These are phyloP conservation scores for Aspergillus brasiliensis DNA, from an alignment of 2,329 filamentous ascomycete genomes.

Conservation along the genomic window DNA sequence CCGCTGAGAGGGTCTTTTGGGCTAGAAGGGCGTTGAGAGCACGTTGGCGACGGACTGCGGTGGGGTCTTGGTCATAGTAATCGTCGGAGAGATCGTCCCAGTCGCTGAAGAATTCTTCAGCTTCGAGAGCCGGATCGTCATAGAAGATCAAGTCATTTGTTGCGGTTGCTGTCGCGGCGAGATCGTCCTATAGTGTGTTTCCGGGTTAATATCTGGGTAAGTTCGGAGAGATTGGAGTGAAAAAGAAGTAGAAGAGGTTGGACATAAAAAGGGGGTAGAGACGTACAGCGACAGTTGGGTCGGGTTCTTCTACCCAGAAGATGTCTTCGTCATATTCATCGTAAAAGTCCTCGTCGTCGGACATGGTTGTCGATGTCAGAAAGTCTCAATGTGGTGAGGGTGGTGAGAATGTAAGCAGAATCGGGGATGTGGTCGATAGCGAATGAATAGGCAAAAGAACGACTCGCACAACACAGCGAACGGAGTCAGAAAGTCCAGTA, in stretches of 20 bases:
- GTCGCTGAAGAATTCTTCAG: conserved; percentile 46
- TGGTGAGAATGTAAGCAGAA: neutral
- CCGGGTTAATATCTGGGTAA: conserved; percentile 10
- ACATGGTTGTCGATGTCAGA: conserved; percentile 29
- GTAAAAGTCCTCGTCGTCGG: conserved; percentile 42
- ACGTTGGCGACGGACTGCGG: conserved; percentile 28
- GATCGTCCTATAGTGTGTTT: conserved; percentile 40
- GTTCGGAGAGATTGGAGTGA: neutral
- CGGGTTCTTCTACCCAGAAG: conserved; percentile 38
- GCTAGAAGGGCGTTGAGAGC: conserved; percentile 15
- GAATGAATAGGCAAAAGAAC: neutral
- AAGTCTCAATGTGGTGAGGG: neutral
- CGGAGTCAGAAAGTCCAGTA: neutral
- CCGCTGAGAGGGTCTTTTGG: neutral
- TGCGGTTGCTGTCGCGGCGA: conserved; percentile 43
- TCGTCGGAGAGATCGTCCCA: conserved; percentile 51
- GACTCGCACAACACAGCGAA: neutral
- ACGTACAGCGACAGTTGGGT: conserved; percentile 39
- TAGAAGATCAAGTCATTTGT: conserved; percentile 43
- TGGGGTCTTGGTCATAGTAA: conserved; percentile 48
- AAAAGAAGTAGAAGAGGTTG: neutral
- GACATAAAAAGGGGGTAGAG: neutral
- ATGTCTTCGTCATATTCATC: conserved; percentile 41
- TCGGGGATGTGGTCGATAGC: conserved; percentile 2
- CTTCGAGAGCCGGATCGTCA: conserved; percentile 43